Percentiles rank a stretch among this genome's conserved stretches.
Evolutionary conservation across 78 protist genomes (phyloP).

Genomic region (Monocercomonoides exilis): DNA sequence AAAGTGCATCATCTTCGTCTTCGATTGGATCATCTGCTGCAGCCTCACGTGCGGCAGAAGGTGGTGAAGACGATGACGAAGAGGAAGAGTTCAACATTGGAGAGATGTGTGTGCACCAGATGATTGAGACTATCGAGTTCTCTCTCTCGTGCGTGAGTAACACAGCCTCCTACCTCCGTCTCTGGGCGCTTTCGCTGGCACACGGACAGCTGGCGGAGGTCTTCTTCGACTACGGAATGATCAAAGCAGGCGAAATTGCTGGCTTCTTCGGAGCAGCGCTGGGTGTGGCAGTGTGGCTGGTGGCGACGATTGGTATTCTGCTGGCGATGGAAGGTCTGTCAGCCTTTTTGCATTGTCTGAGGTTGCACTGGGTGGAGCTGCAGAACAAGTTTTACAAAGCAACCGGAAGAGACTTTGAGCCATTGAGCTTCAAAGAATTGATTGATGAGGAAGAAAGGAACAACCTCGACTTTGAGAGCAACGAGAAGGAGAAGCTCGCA

Average conservation of each 20-base stretch:
- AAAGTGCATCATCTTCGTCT: too few species aligned
- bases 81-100: slow-evolving; percentile 10
- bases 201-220: slow-evolving; percentile 72
- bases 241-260: neutral
- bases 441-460: neutral
- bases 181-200: slow-evolving; percentile 99
- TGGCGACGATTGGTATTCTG: slow-evolving; percentile 81
- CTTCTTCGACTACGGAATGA: neutral
- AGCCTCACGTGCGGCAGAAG: too few species aligned
- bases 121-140: slow-evolving; percentile 98
- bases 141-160: slow-evolving; percentile 92
- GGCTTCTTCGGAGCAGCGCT: neutral
- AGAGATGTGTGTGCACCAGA: slow-evolving; percentile 56
- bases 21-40: too few species aligned
- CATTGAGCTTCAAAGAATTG: slow-evolving; percentile 37
- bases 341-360: slow-evolving; percentile 97
- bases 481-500: too few species aligned
- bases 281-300: slow-evolving; percentile 76
- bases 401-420: slow-evolving; percentile 55
- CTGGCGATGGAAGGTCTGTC: slow-evolving; percentile 94
- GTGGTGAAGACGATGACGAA: too few species aligned
- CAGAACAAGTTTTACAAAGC: slow-evolving; percentile 85
- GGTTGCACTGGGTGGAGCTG: slow-evolving; percentile 99
- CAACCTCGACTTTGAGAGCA: too few species aligned
- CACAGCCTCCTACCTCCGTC: slow-evolving; percentile 99